Conservation (phyloP, 176 grass and related monocot genomes). For the Neostapfia colusana region DNA sequence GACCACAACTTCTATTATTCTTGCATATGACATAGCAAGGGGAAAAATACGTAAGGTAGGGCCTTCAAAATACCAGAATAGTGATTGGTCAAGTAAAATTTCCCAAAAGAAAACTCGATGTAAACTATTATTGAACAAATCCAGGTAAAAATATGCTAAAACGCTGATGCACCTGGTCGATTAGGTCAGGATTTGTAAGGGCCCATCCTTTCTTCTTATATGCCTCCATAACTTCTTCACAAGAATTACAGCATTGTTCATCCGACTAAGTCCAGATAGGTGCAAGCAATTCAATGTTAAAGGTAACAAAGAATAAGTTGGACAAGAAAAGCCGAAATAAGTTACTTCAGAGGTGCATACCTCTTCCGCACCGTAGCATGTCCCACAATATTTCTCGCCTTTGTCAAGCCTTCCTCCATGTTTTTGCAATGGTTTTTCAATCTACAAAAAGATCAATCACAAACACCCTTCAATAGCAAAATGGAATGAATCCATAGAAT, state of each 20-base stretch:
- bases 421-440: constrained; percentile 93
- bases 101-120: constrained; percentile 14
- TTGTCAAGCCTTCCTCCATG: constrained; percentile 92
- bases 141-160: constrained; percentile 18
- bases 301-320: constrained; percentile 25
- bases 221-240: constrained; percentile 94
- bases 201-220: constrained; percentile 97
- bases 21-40: too few relatives aligned
- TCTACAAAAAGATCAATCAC: constrained; percentile 45
- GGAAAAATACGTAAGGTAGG: not conserved
- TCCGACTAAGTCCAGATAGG: constrained; percentile 58
- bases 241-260: constrained; percentile 97
- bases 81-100: not conserved
- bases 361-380: constrained; percentile 89
- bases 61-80: not conserved
- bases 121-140: not conserved
- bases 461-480: too few relatives aligned
- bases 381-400: constrained; percentile 89
- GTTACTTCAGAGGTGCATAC: constrained; percentile 37
- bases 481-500: too few relatives aligned
- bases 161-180: constrained; percentile 76
- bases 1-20: not conserved
- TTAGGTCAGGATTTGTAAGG: constrained; percentile 76
- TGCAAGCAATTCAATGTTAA: constrained; percentile 20
- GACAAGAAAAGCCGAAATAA: not conserved